A percentile compares a stretch with the other conserved stretches of the same genome.
These are phyloP conservation scores for Clonostachys solani DNA, from an alignment of 2,329 filamentous ascomycete genomes.

Conservation along the genomic window DNA sequence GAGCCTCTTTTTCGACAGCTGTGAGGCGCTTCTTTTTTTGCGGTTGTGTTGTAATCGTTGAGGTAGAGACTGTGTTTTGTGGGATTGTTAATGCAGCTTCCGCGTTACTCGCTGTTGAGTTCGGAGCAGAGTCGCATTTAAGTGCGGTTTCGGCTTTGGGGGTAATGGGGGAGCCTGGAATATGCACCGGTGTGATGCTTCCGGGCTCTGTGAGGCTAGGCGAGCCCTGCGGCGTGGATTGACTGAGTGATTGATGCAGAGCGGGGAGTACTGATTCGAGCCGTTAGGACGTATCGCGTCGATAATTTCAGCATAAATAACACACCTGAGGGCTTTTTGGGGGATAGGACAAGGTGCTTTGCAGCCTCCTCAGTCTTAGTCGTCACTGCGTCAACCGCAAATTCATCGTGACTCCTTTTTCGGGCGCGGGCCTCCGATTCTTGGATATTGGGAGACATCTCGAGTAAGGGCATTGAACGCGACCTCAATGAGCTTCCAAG, in stretches of 20 bases:
- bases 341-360: no score
- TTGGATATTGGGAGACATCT: conserved; percentile 42
- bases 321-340: no score
- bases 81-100: background rate
- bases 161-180: conserved; percentile 7
- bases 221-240: conserved; percentile 15
- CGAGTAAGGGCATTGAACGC: conserved; percentile 38
- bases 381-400: conserved; percentile 23
- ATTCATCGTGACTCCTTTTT: conserved; percentile 44
- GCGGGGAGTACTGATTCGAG: conserved; percentile 4
- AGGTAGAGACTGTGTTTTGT: conserved; percentile 2
- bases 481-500: no score
- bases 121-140: no score
- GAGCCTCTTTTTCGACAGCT: conserved; percentile 29
- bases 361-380: no score
- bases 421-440: conserved; percentile 33
- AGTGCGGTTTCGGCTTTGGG: no score
- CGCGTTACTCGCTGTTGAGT: conserved; percentile 19
- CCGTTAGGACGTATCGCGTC: background rate
- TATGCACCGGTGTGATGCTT: conserved; percentile 29
- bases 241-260: conserved; percentile 14
- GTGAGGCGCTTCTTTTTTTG: conserved; percentile 40
- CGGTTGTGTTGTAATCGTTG: conserved; percentile 9
- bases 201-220: conserved; percentile 34
- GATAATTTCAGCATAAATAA: no score